These are phyloP conservation scores for Tuber microsphaerosporum DNA, from an alignment of 495 filamentous ascomycete species.

Conservation along the genomic window DNA sequence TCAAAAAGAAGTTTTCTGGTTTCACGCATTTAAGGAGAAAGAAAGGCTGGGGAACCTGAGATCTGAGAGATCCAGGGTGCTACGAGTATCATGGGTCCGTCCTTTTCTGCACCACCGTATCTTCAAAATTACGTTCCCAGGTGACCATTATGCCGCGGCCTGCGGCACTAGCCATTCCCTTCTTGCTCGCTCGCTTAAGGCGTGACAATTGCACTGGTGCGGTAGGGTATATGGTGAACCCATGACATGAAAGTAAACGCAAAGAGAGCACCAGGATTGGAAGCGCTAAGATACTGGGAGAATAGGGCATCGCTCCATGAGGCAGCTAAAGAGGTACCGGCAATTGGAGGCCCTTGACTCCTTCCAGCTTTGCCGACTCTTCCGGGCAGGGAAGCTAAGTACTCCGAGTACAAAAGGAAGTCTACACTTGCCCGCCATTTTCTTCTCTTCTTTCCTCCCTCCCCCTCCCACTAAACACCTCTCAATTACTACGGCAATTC, in stretches of 20 bases:
- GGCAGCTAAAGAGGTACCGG: background rate
- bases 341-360: background rate
- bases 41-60: background rate
- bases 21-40: background rate
- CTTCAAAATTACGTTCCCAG: background rate
- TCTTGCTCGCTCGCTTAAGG: background rate
- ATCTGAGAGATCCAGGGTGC: background rate
- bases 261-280: background rate
- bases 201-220: background rate
- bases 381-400: background rate
- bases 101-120: background rate
- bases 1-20: background rate
- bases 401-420: background rate
- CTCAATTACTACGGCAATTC: background rate
- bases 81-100: background rate
- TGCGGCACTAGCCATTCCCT: background rate
- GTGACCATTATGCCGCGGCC: background rate
- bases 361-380: background rate
- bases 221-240: background rate
- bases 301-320: background rate
- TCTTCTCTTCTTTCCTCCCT: background rate
- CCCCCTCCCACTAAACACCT: background rate
- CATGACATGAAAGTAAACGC: background rate
- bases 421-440: background rate
- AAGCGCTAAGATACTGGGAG: background rate